phyloP scores from a whole-genome alignment of 2,329 filamentous ascomycete genomes.

The Elsinoe perseae region DNA sequence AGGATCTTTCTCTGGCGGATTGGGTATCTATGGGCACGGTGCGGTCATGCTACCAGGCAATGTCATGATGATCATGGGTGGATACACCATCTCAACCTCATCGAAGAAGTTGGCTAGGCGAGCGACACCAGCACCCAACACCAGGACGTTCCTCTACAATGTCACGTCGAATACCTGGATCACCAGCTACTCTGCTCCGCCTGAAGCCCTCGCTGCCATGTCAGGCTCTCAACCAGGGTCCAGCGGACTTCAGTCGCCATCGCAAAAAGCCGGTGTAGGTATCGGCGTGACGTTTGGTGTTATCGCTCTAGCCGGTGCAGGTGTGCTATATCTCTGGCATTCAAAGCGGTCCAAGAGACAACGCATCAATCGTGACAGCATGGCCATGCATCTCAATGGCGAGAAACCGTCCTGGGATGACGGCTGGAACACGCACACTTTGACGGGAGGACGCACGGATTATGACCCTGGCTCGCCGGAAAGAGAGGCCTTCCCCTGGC shows the following conservation, averaged over 20 bases:
- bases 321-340: conserved; percentile 43
- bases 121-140: conserved; percentile 33
- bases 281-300: conserved; percentile 39
- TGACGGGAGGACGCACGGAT: conserved; percentile 13
- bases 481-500: conserved; percentile 18
- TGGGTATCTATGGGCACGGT: conserved; percentile 54
- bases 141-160: conserved; percentile 52
- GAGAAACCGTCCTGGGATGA: conserved; percentile 11
- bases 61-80: conserved; percentile 55
- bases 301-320: conserved; percentile 35
- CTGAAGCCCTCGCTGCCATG: conserved; percentile 18
- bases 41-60: conserved; percentile 54
- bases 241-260: conserved; percentile 34
- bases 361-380: conserved; percentile 26
- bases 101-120: conserved; percentile 31
- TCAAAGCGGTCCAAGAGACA: conserved; percentile 34
- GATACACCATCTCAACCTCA: conserved; percentile 45
- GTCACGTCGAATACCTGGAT: conserved; percentile 53
- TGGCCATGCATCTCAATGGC: not conserved
- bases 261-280: conserved; percentile 40
- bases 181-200: conserved; percentile 45
- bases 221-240: conserved; percentile 11
- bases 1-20: conserved; percentile 44
- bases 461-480: conserved; percentile 16
- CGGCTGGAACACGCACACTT: conserved; percentile 17